These are phyloP conservation scores for Pelargonium nanum DNA, from an alignment of 345 rosid genomes.

Conservation along the genomic window DNA sequence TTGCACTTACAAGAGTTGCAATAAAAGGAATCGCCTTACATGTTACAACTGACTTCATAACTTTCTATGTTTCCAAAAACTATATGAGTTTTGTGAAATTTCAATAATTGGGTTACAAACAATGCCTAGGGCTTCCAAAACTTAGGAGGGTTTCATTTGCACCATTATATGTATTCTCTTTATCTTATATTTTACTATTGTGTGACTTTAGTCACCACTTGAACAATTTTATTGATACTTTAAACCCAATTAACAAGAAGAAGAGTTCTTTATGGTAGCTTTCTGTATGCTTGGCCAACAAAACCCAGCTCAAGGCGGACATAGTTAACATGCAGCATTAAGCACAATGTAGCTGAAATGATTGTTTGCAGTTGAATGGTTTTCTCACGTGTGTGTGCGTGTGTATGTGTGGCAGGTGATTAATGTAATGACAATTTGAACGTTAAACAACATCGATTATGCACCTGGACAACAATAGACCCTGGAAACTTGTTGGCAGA, in stretches of 20 bases:
- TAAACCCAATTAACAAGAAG: not conserved
- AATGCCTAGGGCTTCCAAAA: too few species aligned
- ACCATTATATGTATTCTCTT: too few species aligned
- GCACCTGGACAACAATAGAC: constrained; percentile 78
- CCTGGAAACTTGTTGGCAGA: constrained; percentile 38
- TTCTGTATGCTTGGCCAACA: not conserved
- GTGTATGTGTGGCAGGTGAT: too few species aligned
- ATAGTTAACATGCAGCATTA: not conserved
- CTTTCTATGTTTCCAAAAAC: not conserved
- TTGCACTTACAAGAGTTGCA: not conserved
- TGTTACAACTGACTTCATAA: not conserved
- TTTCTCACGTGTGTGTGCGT: too few species aligned
- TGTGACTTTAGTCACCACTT: too few species aligned
- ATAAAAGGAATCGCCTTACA: not conserved
- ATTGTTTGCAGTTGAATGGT: not conserved
- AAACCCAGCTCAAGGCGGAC: not conserved
- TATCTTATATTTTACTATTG: too few species aligned
- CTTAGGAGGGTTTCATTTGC: too few species aligned
- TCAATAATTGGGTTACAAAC: too few species aligned
- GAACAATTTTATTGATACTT: too few species aligned
- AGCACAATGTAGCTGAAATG: not conserved
- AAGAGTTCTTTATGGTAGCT: not conserved
- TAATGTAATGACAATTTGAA: not conserved
- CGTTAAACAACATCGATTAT: constrained; percentile 9
- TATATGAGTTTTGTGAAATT: not conserved